These are phyloP conservation scores for Omphalea diandra DNA, from an alignment of 441 rosid genomes.

Conservation along the genomic window DNA sequence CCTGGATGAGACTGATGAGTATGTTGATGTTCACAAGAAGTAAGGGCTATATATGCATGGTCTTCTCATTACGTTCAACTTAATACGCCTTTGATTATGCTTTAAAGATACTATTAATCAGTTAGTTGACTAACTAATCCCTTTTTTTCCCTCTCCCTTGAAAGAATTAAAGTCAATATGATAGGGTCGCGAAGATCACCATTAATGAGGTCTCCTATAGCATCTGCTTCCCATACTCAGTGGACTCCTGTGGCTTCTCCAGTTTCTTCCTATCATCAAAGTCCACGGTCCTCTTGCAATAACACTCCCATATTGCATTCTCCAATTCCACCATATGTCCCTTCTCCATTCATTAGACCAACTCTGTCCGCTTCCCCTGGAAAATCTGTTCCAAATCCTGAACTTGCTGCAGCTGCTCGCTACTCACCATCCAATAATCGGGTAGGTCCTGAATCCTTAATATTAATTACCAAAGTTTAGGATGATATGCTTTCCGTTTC, in stretches of 20 bases:
- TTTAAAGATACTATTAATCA: not conserved
- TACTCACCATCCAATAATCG: constrained; percentile 37
- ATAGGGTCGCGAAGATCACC: constrained; percentile 34
- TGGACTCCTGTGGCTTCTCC: constrained; percentile 36
- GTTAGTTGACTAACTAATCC: not conserved
- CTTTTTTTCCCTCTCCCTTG: not conserved
- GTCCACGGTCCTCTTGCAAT: constrained; percentile 37
- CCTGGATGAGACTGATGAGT: constrained; percentile 74
- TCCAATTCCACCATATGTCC: constrained; percentile 40
- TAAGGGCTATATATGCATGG: constrained; percentile 21
- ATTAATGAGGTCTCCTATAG: constrained; percentile 36
- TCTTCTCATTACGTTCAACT: no score
- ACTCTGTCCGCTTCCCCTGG: constrained; percentile 47
- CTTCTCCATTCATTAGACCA: constrained; percentile 51
- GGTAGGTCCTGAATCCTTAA: constrained; percentile 25
- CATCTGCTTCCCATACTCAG: constrained; percentile 31
- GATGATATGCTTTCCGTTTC: not conserved
- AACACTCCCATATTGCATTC: constrained; percentile 36
- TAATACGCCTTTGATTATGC: not conserved
- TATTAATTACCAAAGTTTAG: no score
- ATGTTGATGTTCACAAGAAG: constrained; percentile 59
- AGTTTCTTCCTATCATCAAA: constrained; percentile 27
- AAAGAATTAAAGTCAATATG: constrained; percentile 61
- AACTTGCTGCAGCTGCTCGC: constrained; percentile 18
- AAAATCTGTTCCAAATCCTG: constrained; percentile 30